phyloP scores from a whole-genome alignment of 768 basidiomycete genomes.

The Pleurotus ostreatus region DNA sequence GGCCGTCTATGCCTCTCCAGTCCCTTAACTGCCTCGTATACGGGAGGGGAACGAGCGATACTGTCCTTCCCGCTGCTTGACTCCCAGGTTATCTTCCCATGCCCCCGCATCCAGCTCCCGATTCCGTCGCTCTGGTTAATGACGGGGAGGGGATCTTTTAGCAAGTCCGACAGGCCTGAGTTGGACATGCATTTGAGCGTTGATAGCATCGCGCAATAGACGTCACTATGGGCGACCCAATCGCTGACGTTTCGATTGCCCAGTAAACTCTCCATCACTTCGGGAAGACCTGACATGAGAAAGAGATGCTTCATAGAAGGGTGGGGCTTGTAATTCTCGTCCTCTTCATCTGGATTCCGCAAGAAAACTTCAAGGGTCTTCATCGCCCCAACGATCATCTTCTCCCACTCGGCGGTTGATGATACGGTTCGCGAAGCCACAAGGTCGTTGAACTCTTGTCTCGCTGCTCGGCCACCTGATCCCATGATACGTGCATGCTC shows the following conservation, averaged over 20 bases:
- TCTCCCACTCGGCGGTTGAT: constrained; percentile 6
- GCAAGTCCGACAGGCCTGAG: constrained; percentile 14
- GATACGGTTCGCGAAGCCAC: background rate
- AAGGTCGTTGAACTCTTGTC: constrained; percentile 13
- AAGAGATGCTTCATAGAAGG: constrained; percentile 19
- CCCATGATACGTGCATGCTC: constrained; percentile 17
- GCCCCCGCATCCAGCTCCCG: constrained; percentile 17
- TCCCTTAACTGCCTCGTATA: constrained; percentile 20
- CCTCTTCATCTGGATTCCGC: constrained; percentile 9
- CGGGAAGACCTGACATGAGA: constrained; percentile 24
- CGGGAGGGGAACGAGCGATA: constrained; percentile 5
- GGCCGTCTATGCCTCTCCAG: constrained; percentile 25
- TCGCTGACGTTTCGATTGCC: constrained; percentile 25
- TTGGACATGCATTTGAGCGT: constrained; percentile 23
- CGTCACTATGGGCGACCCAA: constrained; percentile 31
- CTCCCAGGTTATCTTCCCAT: constrained; percentile 13
- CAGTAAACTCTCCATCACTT: constrained; percentile 28
- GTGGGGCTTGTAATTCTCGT: constrained; percentile 11
- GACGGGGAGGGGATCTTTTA: constrained; percentile 18
- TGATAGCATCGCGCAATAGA: constrained; percentile 27
- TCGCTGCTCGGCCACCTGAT: constrained; percentile 3
- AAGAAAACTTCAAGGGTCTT: constrained; percentile 10
- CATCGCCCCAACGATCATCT: constrained; percentile 11
- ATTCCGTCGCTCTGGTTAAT: constrained; percentile 18
- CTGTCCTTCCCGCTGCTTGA: background rate